Evolutionary conservation across 2,329 filamentous ascomycete genomes (phyloP).

Genomic region (Septoria linicola): DNA sequence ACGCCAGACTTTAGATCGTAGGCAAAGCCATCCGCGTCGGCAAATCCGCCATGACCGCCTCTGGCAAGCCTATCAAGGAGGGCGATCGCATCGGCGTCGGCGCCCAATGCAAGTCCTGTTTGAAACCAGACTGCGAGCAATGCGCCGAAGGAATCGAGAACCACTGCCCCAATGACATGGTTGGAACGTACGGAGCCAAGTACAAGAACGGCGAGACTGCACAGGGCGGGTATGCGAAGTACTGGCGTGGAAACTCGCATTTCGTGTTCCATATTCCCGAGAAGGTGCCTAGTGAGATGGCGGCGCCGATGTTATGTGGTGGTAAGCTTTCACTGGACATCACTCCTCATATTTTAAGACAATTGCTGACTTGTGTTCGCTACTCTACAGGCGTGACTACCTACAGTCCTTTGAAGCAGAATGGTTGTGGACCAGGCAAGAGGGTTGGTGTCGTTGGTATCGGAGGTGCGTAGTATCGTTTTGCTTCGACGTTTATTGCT

Average conservation of each 20-base stretch:
- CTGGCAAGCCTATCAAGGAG: constrained; percentile 34
- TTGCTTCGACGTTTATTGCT: too few species aligned
- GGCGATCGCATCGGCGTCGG: constrained; percentile 51
- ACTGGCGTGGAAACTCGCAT: constrained; percentile 47
- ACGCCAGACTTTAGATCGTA: constrained; percentile 29
- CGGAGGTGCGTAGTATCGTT: constrained; percentile 43
- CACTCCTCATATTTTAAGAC: too few species aligned
- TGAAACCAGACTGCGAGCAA: constrained; percentile 51
- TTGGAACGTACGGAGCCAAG: constrained; percentile 26
- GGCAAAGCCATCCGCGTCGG: constrained; percentile 38
- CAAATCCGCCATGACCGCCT: constrained; percentile 23
- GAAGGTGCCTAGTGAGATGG: constrained; percentile 48
- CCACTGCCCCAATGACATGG: constrained; percentile 38
- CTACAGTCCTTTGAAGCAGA: constrained; percentile 65
- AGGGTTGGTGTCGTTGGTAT: constrained; percentile 69
- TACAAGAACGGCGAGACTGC: constrained; percentile 32
- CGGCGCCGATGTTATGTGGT: constrained; percentile 72
- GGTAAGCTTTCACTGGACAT: too few species aligned
- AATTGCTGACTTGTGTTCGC: too few species aligned
- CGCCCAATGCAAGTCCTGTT: constrained; percentile 49
- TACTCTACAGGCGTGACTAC: too few species aligned
- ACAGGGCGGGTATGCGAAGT: constrained; percentile 61
- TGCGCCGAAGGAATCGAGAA: constrained; percentile 50
- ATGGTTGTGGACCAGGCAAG: constrained; percentile 68
- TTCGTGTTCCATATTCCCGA: constrained; percentile 60